These are phyloP conservation scores for Phytomonas sp. DNA, from an alignment of 208 protist genomes.

Conservation along the genomic window DNA sequence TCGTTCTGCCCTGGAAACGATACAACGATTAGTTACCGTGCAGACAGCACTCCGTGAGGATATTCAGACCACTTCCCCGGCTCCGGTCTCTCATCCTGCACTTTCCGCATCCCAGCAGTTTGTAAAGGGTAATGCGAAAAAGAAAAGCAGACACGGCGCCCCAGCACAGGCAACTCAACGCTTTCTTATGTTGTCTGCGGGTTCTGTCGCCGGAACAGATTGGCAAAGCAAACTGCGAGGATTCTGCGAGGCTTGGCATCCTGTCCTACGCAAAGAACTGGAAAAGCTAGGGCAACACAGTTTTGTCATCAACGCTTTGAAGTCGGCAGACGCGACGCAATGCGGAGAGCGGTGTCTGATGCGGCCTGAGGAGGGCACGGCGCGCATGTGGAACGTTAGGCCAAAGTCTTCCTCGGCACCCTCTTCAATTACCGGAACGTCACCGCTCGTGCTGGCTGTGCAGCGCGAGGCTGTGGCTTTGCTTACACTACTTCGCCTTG, in stretches of 20 bases:
- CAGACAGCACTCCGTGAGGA: conserved; percentile 56
- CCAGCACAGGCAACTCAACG: neutral
- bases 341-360: conserved; percentile 1
- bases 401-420: neutral
- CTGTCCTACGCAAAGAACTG: conserved; percentile 12
- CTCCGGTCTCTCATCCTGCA: neutral
- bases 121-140: neutral
- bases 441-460: conserved; percentile 87
- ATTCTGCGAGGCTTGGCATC: conserved; percentile 35
- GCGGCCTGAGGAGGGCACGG: neutral
- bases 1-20: conserved; percentile 35
- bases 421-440: conserved; percentile 6
- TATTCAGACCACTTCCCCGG: neutral
- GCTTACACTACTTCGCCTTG: conserved; percentile 47
- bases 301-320: conserved; percentile 25
- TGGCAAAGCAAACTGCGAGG: conserved; percentile 46
- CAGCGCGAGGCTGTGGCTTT: conserved; percentile 79
- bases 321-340: conserved; percentile 1
- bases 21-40: conserved; percentile 66
- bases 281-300: conserved; percentile 20
- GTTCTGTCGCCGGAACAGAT: conserved; percentile 17
- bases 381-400: neutral
- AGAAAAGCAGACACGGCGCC: neutral
- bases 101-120: too few species aligned
- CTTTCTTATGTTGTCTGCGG: neutral